phyloP scores from a whole-genome alignment of 768 basidiomycete genomes.

The Gelatoporia subvermispora region DNA sequence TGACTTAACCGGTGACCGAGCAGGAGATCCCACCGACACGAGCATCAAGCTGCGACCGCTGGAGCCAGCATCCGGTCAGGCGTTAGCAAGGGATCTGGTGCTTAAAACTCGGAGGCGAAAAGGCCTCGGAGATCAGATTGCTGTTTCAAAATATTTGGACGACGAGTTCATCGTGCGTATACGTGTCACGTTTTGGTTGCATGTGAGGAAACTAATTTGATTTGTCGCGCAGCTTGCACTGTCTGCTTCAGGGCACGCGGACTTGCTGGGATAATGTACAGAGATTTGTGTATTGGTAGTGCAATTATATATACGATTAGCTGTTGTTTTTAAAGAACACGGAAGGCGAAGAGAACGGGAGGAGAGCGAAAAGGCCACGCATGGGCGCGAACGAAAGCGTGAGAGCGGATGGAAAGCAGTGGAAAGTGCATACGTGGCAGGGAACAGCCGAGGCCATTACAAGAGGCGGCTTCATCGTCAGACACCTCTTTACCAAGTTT shows the following conservation, averaged over 20 bases:
- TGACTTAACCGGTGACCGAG: slow-evolving; percentile 10
- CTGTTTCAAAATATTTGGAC: slow-evolving; percentile 95
- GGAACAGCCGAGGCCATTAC: slow-evolving; percentile 29
- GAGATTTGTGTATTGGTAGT: slow-evolving; percentile 14
- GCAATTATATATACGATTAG: slow-evolving; percentile 11
- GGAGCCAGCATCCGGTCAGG: slow-evolving; percentile 96
- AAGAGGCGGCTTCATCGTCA: slow-evolving; percentile 12
- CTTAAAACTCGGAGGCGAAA: slow-evolving; percentile 95
- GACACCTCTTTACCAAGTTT: slow-evolving; percentile 17
- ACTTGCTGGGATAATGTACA: slow-evolving; percentile 63
- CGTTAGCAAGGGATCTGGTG: slow-evolving; percentile 89
- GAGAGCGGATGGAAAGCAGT: slow-evolving; percentile 31
- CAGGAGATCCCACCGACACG: slow-evolving; percentile 97
- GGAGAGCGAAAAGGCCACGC: too few species aligned
- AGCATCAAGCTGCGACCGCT: slow-evolving; percentile 93
- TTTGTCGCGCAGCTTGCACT: slow-evolving; percentile 64
- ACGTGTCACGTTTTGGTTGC: not conserved
- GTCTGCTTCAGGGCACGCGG: slow-evolving; percentile 94
- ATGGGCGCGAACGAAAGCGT: slow-evolving; percentile 16
- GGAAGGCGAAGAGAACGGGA: not conserved
- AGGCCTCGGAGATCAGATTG: slow-evolving; percentile 94
- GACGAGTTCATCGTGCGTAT: slow-evolving; percentile 88
- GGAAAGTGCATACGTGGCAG: slow-evolving; percentile 40
- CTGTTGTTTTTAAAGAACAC: not conserved
- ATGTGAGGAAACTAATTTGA: slow-evolving; percentile 2